Evolutionary conservation across 371 early-diverging fungal species (phyloP).

Genomic region (Dichotomocladium elegans): DNA sequence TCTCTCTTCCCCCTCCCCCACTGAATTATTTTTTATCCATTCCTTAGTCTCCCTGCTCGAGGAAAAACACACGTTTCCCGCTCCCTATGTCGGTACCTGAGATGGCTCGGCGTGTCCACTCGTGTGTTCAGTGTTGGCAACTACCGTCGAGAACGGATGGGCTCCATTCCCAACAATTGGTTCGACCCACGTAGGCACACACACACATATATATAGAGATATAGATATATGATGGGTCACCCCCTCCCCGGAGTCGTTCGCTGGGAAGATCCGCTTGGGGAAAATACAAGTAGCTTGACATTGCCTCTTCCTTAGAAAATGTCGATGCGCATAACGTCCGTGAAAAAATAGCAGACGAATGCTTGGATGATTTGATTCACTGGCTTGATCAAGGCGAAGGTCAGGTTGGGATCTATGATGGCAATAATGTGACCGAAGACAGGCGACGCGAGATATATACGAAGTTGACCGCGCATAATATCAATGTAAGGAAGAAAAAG

Average conservation of each 20-base stretch:
- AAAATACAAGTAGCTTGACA: no score
- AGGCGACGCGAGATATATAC: slow-evolving; percentile 71
- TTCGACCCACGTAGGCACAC: slow-evolving; percentile 77
- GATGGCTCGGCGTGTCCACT: slow-evolving; percentile 93
- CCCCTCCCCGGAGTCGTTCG: no score
- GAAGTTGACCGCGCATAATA: slow-evolving; percentile 54
- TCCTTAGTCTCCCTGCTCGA: slow-evolving; percentile 78
- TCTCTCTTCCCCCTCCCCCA: no score
- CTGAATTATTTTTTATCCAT: no score
- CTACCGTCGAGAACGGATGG: slow-evolving; percentile 85
- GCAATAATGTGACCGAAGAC: slow-evolving; percentile 84
- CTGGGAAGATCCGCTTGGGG: no score
- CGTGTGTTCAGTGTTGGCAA: slow-evolving; percentile 97
- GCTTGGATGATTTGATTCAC: slow-evolving; percentile 79
- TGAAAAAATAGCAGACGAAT: slow-evolving; percentile 66
- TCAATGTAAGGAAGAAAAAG: slow-evolving; percentile 47
- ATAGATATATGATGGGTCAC: slow-evolving; percentile 22
- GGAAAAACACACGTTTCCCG: slow-evolving; percentile 89
- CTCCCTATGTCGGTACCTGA: slow-evolving; percentile 88
- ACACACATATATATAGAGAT: background rate
- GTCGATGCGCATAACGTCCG: slow-evolving; percentile 49
- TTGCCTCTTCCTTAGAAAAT: no score
- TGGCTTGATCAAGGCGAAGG: slow-evolving; percentile 75
- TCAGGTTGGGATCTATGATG: slow-evolving; percentile 91
- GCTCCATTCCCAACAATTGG: slow-evolving; percentile 74